Evolutionary conservation across 2,329 filamentous ascomycete species (phyloP).

Genomic region (Tolypocladium pustulatum): DNA sequence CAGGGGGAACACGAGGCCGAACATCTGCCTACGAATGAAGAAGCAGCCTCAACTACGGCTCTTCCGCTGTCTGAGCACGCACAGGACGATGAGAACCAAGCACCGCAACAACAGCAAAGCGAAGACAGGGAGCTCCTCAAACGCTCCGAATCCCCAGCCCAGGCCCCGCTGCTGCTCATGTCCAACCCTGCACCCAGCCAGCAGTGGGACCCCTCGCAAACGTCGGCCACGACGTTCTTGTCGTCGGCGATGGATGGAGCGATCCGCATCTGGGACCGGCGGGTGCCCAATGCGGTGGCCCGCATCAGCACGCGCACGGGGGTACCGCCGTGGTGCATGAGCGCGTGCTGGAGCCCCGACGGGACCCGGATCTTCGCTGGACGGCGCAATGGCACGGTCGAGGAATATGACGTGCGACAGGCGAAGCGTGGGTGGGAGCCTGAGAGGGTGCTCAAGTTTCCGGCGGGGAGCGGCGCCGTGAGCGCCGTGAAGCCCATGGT

Average conservation of each 20-base stretch:
- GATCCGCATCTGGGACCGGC: conserved; percentile 86
- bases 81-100: neutral
- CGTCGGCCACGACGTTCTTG: conserved; percentile 72
- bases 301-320: conserved; percentile 63
- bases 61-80: neutral
- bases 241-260: conserved; percentile 81
- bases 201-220: conserved; percentile 43
- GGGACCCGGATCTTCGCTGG: conserved; percentile 94
- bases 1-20: neutral
- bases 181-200: conserved; percentile 9
- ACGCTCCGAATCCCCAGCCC: conserved; percentile 13
- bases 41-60: neutral
- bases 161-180: conserved; percentile 12
- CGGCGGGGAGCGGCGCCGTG: conserved; percentile 78
- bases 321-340: conserved; percentile 95
- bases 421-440: conserved; percentile 56
- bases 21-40: neutral
- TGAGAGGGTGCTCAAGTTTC: conserved; percentile 75
- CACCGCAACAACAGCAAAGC: neutral
- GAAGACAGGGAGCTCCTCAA: conserved; percentile 7
- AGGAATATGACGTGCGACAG: conserved; percentile 85
- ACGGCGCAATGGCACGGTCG: conserved; percentile 81
- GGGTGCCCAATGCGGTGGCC: conserved; percentile 66
- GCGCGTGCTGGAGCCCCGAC: conserved; percentile 90
- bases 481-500: conserved; percentile 84